Percentiles rank a stretch among this genome's conserved stretches.
Conservation (phyloP, 1,284 basidiomycete genomes). For the Farysia itapuensis region DNA sequence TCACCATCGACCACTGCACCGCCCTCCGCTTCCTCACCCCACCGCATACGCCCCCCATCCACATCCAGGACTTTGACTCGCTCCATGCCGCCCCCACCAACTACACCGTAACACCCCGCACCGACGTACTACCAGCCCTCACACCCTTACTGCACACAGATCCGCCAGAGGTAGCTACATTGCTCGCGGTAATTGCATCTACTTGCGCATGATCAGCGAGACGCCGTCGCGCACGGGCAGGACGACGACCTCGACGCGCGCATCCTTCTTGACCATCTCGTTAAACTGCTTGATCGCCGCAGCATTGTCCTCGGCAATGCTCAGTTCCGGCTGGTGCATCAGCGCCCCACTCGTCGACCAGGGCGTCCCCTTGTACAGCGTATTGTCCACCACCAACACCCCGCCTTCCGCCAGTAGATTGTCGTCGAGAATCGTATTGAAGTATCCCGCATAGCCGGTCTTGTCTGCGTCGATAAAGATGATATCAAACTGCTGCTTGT, state of each 20-base stretch:
- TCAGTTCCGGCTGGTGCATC: slow-evolving; percentile 6
- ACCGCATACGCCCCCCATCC: neutral
- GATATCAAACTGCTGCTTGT: slow-evolving; percentile 53
- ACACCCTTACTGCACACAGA: no score
- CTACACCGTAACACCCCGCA: no score
- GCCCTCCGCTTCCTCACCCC: slow-evolving; percentile 4
- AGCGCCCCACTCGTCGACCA: slow-evolving; percentile 20
- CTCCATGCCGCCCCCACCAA: no score
- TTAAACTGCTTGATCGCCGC: slow-evolving; percentile 56
- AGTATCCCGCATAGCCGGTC: slow-evolving; percentile 51
- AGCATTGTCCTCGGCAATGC: slow-evolving; percentile 32
- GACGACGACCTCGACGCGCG: slow-evolving; percentile 44
- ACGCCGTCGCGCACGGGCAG: slow-evolving; percentile 58
- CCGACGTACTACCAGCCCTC: no score
- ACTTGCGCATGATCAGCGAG: slow-evolving; percentile 49
- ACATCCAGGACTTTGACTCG: slow-evolving; percentile 37
- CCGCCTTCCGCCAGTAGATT: slow-evolving; percentile 44
- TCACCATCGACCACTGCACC: slow-evolving; percentile 14
- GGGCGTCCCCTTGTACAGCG: slow-evolving; percentile 52
- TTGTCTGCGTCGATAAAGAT: slow-evolving; percentile 61
- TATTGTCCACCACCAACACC: slow-evolving; percentile 58
- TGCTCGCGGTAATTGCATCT: no score
- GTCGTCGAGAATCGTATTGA: slow-evolving; percentile 43
- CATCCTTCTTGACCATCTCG: slow-evolving; percentile 42
- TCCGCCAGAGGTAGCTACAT: no score